Evolutionary conservation across 1,139 yeast genomes (phyloP), one percentile per base, ranked within the genome.

Genomic region (Diutina mesorugosa): DNA sequence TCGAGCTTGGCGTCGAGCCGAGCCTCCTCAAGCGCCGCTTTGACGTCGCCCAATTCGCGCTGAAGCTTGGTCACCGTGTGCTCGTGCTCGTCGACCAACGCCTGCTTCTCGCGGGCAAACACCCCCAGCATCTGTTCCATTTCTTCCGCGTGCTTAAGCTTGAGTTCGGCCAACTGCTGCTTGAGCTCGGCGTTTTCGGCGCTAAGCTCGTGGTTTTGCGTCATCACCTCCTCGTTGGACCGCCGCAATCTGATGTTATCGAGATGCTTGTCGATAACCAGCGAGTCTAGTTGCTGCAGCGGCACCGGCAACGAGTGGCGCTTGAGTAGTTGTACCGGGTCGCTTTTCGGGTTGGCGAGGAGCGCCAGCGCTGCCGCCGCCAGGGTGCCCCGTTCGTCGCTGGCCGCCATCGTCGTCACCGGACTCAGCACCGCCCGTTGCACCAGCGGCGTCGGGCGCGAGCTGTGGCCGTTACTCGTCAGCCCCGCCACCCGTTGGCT

Each of bases 201-300:
- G n/a, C 41, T 35, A 3, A 55, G 30, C 8, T 28, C 16, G n/a
- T 41, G 7, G 35, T 30, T 55, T 5, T 57, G 55, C 2, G 41
- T 45, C 16, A 55, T 55, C 21, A 67, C 56, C 47, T 69, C 71
- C 7, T 62, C 60, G 57, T 67, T 70, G 55, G 70, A 74, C 56
- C 67, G 69, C 55, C 68, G 67, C 30, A 75, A 66, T 51, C 78
- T 64, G 8, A 76, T 70, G 59, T 75, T 74, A 57, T 76, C 79
- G 57, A 76, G 64, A 59, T 76, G 79, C 59, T 73, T 76, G 60
- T 76, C 80, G 28, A 76, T 72, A 1, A 50, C 53, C 53, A 50
- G 53, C 26, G 41, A 38, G 21, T 50, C 53, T 6, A 50, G 21
- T 16, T 32, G 45, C 10, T 30, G 41, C 18, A 16, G 14, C 8